Conservation (phyloP, 2,329 filamentous ascomycete genomes). For the Neodidymelliopsis sp. region DNA sequence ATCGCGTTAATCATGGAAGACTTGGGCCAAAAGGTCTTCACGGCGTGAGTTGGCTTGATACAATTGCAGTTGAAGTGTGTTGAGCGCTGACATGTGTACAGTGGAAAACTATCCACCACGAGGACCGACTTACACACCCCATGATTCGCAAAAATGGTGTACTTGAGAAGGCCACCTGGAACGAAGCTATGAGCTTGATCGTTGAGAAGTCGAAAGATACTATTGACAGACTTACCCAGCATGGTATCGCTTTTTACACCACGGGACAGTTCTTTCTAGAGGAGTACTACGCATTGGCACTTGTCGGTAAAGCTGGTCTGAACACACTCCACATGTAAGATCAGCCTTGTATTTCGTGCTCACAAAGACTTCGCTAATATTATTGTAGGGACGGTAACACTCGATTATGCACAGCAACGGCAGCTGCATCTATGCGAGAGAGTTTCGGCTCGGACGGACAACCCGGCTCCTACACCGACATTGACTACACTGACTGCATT, state of each 20-base stretch:
- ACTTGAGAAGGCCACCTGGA: slow-evolving; percentile 15
- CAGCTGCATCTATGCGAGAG: slow-evolving; percentile 15
- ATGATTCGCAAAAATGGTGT: slow-evolving; percentile 13
- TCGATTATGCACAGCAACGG: slow-evolving; percentile 13
- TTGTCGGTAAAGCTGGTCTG: slow-evolving; percentile 15
- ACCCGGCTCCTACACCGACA: slow-evolving; percentile 16
- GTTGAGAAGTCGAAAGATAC: slow-evolving; percentile 14
- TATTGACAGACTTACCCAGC: slow-evolving; percentile 12
- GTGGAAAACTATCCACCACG: slow-evolving; percentile 11
- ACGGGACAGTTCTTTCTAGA: slow-evolving; percentile 16
- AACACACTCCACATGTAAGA: slow-evolving; percentile 17
- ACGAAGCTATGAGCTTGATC: slow-evolving; percentile 19
- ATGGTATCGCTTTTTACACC: slow-evolving; percentile 14
- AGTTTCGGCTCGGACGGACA: slow-evolving; percentile 14
- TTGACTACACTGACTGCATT: slow-evolving; percentile 17
- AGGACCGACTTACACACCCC: slow-evolving; percentile 11
- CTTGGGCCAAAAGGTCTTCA: slow-evolving; percentile 6
- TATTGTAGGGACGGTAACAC: slow-evolving; percentile 10
- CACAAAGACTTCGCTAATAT: neutral
- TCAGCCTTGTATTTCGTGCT: neutral
- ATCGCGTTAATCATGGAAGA: slow-evolving; percentile 8
- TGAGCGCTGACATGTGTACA: neutral
- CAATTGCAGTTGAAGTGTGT: neutral
- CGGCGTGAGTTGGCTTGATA: neutral
- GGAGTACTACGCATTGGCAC: slow-evolving; percentile 16